Evolutionary conservation across 2,329 filamentous ascomycete species (phyloP), one percentile per base, ranked within the genome.

Genomic region (Neoscytalidium dimidiatum): DNA sequence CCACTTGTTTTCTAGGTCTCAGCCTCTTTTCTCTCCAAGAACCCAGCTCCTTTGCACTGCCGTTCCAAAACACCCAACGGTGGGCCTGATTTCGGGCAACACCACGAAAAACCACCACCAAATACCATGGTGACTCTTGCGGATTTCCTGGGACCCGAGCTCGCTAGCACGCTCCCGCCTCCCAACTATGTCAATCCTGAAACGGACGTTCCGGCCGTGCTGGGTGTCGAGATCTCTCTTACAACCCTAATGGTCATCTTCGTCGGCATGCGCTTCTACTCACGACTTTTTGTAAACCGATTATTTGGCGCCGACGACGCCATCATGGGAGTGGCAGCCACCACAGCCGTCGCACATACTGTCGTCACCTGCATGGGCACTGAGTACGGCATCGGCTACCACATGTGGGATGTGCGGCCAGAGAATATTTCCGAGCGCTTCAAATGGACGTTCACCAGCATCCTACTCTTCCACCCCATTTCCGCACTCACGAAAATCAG

Each of bases 221-320:
- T 75, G 64, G 72, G 68, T 1, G 48, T 72, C 9, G 60, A 68
- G 4, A 69, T 71, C 11, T 68, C 73, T 0, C 67, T 67, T 0
- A 67, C 71, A 23, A 28, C 57, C n/a, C 53, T 74, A 0, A 69
- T 70, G 49, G 17, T 62, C 3, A 19, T 48, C 3, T 67, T 67
- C 23, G 62, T 61, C 3, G 9, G 31, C 9, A 57, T 48, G 26
- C 44, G 67, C 29, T 61, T 67, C 21, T 74, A 74, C 64, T 71
- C 72, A 29, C 69, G 73, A 14, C 70, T 72, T 8, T 67, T 72
- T 3, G 44, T 75, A 19, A 68, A 71, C 1, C 64, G 66, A 23
- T 71, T 71, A 3, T 65, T 74, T 13, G 72, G 73, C 4, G 29
- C 14, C 13, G 72, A 73, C 57, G 72, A 74, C 65, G 69, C 69